Base-by-base conservation (phyloP, 1,284 basidiomycete species). In the Volvariella volvacea region DNA sequence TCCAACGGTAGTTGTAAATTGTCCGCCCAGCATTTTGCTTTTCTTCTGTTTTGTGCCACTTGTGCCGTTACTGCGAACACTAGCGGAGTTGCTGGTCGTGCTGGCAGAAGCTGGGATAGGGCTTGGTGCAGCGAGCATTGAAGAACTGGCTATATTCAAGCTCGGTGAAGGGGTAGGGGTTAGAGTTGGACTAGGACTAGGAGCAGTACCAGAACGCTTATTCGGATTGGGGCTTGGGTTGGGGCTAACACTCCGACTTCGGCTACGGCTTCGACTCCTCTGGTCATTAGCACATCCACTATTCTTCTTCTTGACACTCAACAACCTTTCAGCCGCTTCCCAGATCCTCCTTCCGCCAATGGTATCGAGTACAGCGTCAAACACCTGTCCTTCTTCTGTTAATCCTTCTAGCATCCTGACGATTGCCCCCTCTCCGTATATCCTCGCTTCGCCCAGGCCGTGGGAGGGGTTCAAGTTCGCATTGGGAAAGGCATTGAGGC, bases 341-440 rank as follows among this genome's bases (percentile, higher is more conserved):
- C 88, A 87, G 19, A 92, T 70, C 20, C 73, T 76, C 50, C 75
- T 73, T 10, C 90, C 88, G 7, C 91, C 91, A 16, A 88, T 65
- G 1, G 85, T 87, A 60, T 93, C 91, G 44, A 93, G 61, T 2
- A 94, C 74, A 21, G 80, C 80, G 58, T 92, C 87, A 58, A 90
- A 87, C 42, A 72, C 67, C 47, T 79, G 74, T 7, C 71, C 73
- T 46, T 80, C 73, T 43, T 67, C 71, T 22, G 65, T 66, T 30
- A 85, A 60, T 33, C 70, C 62, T 34, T 74, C 71, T 19, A 86
- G 62, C n/a, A 79, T 70, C 32, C 71, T 65, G 6, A 76, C 64
- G 21, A 76, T 68, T 14, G 77, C 75, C 1, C 71, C 75, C 7
- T 62, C 50, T 9, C 63, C 64, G 39, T 63, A 61, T 43, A 63